A percentile compares a stretch with the other conserved stretches of the same genome.
These are phyloP conservation scores for Colletotrichum spinosum DNA, from an alignment of 2,329 filamentous ascomycete genomes.

Conservation along the genomic window DNA sequence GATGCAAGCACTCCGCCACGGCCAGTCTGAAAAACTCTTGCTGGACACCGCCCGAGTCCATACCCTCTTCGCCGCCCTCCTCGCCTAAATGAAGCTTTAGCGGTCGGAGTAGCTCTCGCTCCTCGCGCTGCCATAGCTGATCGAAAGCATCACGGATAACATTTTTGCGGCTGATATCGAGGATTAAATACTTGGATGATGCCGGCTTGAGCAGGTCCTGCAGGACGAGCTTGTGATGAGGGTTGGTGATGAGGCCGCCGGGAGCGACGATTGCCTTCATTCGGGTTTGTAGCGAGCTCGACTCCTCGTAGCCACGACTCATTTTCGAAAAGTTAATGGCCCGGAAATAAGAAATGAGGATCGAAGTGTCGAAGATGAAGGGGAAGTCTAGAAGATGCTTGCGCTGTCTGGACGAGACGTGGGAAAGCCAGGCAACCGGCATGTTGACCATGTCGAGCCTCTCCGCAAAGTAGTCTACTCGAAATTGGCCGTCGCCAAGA, in stretches of 20 bases:
- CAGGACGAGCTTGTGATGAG: conserved; percentile 70
- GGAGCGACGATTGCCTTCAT: conserved; percentile 68
- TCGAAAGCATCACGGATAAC: conserved; percentile 82
- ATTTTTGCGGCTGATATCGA: conserved; percentile 75
- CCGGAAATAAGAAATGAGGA: conserved; percentile 85
- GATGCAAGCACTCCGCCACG: conserved; percentile 82
- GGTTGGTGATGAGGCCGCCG: conserved; percentile 65
- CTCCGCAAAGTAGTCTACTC: conserved; percentile 80
- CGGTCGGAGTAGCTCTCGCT: conserved; percentile 83
- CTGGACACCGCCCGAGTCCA: conserved; percentile 94
- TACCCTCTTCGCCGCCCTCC: conserved; percentile 84
- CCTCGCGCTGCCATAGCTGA: conserved; percentile 89
- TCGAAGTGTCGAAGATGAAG: conserved; percentile 80
- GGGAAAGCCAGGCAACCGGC: conserved; percentile 77
- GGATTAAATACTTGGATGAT: conserved; percentile 76
- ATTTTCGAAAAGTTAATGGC: conserved; percentile 89
- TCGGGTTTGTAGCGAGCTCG: conserved; percentile 67
- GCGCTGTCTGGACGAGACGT: conserved; percentile 69
- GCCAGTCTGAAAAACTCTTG: conserved; percentile 94
- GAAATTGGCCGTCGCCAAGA: conserved; percentile 76
- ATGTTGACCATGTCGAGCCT: conserved; percentile 80
- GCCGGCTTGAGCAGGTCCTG: conserved; percentile 73
- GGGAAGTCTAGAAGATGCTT: conserved; percentile 84
- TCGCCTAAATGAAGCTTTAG: conserved; percentile 90
- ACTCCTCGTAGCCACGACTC: conserved; percentile 81